These are phyloP conservation scores for Debaryomyces coudertii DNA, from an alignment of 1,139 yeast species.

Conservation along the genomic window DNA sequence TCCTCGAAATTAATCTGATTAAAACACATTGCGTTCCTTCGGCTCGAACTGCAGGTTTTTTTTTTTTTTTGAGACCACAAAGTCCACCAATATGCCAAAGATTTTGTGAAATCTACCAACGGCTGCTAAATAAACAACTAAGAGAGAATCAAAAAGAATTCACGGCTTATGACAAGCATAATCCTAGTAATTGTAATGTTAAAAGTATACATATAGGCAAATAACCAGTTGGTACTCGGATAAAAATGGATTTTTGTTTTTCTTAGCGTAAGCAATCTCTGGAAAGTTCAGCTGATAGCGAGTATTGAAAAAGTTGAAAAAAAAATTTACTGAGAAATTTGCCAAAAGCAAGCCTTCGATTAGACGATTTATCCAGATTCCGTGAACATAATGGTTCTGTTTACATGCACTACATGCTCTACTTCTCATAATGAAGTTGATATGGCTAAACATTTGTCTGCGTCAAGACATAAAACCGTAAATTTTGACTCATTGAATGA, in stretches of 20 bases:
- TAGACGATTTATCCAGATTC: neutral
- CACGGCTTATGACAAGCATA: too few relatives aligned
- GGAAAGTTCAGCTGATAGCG: neutral
- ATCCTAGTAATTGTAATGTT: too few relatives aligned
- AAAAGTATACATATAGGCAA: too few relatives aligned
- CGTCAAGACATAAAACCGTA: constrained; percentile 58
- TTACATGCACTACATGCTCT: constrained; percentile 37
- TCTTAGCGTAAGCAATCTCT: neutral
- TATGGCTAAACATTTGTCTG: constrained; percentile 49
- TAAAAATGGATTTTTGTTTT: too few relatives aligned
- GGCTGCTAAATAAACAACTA: too few relatives aligned
- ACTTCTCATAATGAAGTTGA: constrained; percentile 21
- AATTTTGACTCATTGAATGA: constrained; percentile 38
- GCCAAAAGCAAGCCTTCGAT: neutral
- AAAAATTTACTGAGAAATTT: neutral
- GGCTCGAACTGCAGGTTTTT: neutral
- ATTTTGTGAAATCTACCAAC: too few relatives aligned
- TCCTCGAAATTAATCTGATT: too few relatives aligned
- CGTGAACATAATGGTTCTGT: constrained; percentile 14
- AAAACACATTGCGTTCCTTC: neutral
- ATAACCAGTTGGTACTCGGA: too few relatives aligned
- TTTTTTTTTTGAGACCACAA: too few relatives aligned
- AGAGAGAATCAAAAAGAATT: too few relatives aligned
- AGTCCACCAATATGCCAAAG: too few relatives aligned
- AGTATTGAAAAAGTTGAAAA: neutral